phyloP scores from a whole-genome alignment of 352 stramenopile species.

The Phytopythium boreale region DNA sequence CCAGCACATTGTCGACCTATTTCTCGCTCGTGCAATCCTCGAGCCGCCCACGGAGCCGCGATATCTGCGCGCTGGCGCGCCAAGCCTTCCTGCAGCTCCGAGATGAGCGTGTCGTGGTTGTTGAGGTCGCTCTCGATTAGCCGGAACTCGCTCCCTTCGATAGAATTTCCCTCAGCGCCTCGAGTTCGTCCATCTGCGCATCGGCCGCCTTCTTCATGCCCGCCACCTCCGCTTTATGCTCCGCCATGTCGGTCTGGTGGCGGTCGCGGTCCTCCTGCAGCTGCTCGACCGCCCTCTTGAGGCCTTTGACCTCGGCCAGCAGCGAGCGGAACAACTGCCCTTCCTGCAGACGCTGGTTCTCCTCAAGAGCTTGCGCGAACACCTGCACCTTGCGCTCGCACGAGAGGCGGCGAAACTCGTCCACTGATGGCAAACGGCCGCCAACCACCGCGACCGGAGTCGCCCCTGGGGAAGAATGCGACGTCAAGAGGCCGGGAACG shows the following conservation, averaged over 20 bases:
- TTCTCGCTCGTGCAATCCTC: too few species aligned
- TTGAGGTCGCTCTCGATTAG: too few species aligned
- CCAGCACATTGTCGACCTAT: too few species aligned
- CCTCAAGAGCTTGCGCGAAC: neutral
- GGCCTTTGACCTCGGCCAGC: neutral
- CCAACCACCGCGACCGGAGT: neutral
- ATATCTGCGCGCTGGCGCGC: too few species aligned
- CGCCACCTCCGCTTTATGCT: neutral
- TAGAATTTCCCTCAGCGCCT: neutral
- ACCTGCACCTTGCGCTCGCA: neutral
- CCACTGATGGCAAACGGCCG: neutral
- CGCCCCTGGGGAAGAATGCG: too few species aligned
- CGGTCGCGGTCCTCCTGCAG: neutral
- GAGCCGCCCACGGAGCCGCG: too few species aligned
- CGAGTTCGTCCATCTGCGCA: neutral
- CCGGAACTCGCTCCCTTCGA: too few species aligned
- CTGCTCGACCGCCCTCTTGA: neutral
- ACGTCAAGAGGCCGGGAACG: too few species aligned
- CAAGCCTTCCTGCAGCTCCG: too few species aligned
- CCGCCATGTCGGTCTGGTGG: neutral
- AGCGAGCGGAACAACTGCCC: neutral
- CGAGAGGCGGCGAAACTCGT: neutral
- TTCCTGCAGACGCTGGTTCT: neutral
- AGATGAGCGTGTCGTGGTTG: too few species aligned
- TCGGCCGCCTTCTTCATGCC: neutral